Evolutionary conservation across 2,329 filamentous ascomycete genomes (phyloP), one percentile per base, ranked within the genome.

Genomic region (Monilinia fructigena): DNA sequence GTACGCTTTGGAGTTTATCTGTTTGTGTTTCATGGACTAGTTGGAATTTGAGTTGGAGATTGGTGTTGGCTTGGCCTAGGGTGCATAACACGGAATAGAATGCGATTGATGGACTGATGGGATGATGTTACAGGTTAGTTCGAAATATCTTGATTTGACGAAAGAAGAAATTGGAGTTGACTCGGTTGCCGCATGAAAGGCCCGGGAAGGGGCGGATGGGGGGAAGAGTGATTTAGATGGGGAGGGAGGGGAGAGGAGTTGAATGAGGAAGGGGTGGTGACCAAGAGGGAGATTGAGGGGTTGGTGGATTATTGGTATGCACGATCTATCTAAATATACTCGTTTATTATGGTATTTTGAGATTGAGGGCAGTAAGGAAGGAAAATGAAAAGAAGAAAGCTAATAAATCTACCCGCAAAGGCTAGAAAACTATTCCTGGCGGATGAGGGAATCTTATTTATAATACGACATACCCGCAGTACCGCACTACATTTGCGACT

Each of bases 391-490:
- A 48, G 40, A 20, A 7, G 20, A 26, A 14, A n/a, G 42, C 56
- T 60, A 35, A 60, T 35, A 52, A 11, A 4, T 42, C 26, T 3
- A 42, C 58, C 8, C 28, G 31, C 28, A 56, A 70, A 89, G 87
- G 87, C 81, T 89, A 42, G 87, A 90, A 68, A 79, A 83, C 55
- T 90, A 89, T 75, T 83, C 83, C 67, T 91, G 88, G 87, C 82
- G 85, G 59, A 78, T 81, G 2, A 81, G 86, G 65, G 88, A 90
- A 76, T 77, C 80, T 10, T 74, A 77, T 52, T 52, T 80, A 89
- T 70, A 90, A 91, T 74, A 74, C 77, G 11, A 76, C 78, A 0
- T 77, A 89, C n/a, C 84, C 87, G 0, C 88, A 90, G 75, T 90
- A 84, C 74, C 83, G 88, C 40, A 88, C 85, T 35, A 66, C 70